Conservation (phyloP, 305 asterid genomes). For the Caryopteris hybrid region DNA sequence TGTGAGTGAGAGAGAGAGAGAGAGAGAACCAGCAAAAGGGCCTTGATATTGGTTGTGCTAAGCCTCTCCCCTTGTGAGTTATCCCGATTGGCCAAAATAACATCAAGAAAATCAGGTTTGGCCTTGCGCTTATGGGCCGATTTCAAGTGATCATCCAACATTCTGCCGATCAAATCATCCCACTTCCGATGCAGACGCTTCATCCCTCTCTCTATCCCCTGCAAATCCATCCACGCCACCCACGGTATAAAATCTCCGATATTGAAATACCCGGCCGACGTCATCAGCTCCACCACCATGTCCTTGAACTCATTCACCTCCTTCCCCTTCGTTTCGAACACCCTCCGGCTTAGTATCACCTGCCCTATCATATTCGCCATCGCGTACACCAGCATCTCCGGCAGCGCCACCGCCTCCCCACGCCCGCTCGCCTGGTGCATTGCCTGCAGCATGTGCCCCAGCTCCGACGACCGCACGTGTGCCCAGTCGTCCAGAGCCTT, state of each 20-base stretch:
- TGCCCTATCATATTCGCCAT: constrained; percentile 56
- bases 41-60: constrained; percentile 37
- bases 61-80: constrained; percentile 34
- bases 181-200: constrained; percentile 32
- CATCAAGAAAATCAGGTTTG: constrained; percentile 43
- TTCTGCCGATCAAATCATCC: constrained; percentile 31
- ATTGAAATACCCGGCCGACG: constrained; percentile 40
- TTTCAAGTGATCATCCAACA: constrained; percentile 40
- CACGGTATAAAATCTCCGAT: constrained; percentile 48
- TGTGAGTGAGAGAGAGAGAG: background rate
- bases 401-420: constrained; percentile 29
- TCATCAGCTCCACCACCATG: constrained; percentile 57
- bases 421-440: constrained; percentile 20
- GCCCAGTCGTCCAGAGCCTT: constrained; percentile 44
- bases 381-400: constrained; percentile 39
- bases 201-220: constrained; percentile 47
- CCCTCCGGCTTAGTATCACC: constrained; percentile 38
- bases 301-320: constrained; percentile 49
- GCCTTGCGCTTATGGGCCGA: constrained; percentile 23
- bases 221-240: constrained; percentile 53
- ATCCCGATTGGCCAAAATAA: constrained; percentile 31
- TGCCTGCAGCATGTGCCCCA: constrained; percentile 37
- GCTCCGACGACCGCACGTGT: constrained; percentile 25
- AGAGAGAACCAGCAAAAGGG: constrained; percentile 31
- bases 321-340: constrained; percentile 27